Conservation (phyloP, 331 rosid genomes). For the Stylosanthes scabra region DNA sequence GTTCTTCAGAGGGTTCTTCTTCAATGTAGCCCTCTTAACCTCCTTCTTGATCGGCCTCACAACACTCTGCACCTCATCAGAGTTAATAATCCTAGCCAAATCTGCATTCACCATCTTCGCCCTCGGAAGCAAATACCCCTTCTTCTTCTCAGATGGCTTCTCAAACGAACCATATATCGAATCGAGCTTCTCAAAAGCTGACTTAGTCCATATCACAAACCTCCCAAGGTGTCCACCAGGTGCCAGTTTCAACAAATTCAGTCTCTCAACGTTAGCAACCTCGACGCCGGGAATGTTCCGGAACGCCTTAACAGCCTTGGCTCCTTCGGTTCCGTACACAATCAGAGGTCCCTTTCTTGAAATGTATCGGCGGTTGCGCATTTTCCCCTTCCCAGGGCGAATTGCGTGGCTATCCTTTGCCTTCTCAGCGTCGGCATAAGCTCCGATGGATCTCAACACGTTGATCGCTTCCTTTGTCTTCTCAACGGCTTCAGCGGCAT, state of each 20-base stretch:
- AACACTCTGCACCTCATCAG: slow-evolving; percentile 80
- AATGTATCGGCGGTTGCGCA: slow-evolving; percentile 80
- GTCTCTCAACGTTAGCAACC: slow-evolving; percentile 73
- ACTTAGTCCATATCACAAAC: slow-evolving; percentile 86
- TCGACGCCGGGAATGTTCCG: slow-evolving; percentile 80
- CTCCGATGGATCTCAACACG: slow-evolving; percentile 70
- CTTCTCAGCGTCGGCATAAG: slow-evolving; percentile 70
- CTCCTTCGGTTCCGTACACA: slow-evolving; percentile 79
- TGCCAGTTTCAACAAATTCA: slow-evolving; percentile 72
- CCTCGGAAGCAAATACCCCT: slow-evolving; percentile 67
- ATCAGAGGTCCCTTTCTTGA: slow-evolving; percentile 75
- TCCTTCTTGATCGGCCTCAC: slow-evolving; percentile 78
- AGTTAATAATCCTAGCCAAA: slow-evolving; percentile 79
- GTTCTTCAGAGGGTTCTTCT: slow-evolving; percentile 88
- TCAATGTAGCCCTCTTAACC: slow-evolving; percentile 55
- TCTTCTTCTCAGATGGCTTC: slow-evolving; percentile 74
- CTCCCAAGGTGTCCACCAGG: slow-evolving; percentile 93
- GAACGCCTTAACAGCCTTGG: slow-evolving; percentile 82
- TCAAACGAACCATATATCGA: slow-evolving; percentile 84
- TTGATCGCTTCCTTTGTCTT: slow-evolving; percentile 77
- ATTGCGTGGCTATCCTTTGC: slow-evolving; percentile 75
- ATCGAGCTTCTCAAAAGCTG: slow-evolving; percentile 85
- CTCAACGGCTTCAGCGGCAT: slow-evolving; percentile 77
- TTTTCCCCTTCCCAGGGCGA: slow-evolving; percentile 83
- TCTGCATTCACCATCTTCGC: slow-evolving; percentile 80